A percentile compares a stretch with the other conserved stretches of the same genome.
Conservation (phyloP, 176 grass and related monocot species). For the Oryza glaberrima region DNA sequence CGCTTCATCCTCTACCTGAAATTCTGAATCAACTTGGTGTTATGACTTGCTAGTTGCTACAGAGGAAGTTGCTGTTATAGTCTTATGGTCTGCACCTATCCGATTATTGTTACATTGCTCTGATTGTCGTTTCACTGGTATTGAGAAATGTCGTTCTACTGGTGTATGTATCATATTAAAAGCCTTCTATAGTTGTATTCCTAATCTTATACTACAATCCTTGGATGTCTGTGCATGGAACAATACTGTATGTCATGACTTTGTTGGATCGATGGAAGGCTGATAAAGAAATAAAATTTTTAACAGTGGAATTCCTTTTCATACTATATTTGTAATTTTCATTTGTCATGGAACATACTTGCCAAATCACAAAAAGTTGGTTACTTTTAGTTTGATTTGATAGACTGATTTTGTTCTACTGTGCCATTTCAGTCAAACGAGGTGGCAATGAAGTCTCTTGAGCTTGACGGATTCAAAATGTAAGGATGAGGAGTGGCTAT, state of each 20-base stretch:
- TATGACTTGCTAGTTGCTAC: background rate
- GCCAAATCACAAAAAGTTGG: background rate
- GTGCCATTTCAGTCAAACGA: conserved; percentile 46
- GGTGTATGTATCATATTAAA: background rate
- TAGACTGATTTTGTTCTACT: conserved; percentile 14
- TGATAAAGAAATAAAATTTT: background rate
- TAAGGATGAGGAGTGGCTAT: conserved; percentile 12
- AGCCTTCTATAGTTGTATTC: background rate
- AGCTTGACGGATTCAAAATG: conserved; percentile 83
- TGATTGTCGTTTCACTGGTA: background rate
- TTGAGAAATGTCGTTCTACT: background rate
- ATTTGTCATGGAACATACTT: background rate
- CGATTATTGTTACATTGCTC: background rate
- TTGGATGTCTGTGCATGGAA: background rate
- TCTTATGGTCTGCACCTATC: background rate
- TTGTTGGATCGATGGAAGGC: background rate
- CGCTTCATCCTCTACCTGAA: background rate
- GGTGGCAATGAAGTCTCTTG: conserved; percentile 58
- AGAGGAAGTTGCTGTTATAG: background rate
- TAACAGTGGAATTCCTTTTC: background rate
- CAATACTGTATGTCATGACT: background rate
- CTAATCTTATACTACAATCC: background rate
- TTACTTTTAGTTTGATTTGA: conserved; percentile 5
- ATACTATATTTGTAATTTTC: background rate
- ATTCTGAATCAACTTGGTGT: background rate